These are phyloP conservation scores for Chenopodium quinoa DNA, from an alignment of 148 eudicot species.

Conservation along the genomic window DNA sequence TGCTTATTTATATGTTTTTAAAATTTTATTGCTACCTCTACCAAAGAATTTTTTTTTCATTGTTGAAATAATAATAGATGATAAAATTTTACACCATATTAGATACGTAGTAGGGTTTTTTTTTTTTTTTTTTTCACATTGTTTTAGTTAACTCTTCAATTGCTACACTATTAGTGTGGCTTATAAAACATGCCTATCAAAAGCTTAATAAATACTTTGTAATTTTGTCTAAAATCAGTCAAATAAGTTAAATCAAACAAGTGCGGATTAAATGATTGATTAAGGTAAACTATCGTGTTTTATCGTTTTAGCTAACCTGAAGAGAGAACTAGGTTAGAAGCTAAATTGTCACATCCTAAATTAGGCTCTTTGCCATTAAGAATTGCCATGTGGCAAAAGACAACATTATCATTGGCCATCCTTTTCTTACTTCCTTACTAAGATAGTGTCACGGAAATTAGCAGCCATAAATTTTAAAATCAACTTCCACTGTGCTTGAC, in stretches of 20 bases:
- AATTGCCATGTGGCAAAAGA: not conserved
- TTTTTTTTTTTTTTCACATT: too few species aligned
- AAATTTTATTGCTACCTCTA: conserved; percentile 11
- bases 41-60: not conserved
- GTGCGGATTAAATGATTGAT: not conserved
- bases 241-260: too few species aligned
- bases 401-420: conserved; percentile 14
- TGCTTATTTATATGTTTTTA: conserved; percentile 2
- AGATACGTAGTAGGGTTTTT: too few species aligned
- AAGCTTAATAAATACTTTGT: too few species aligned
- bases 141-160: too few species aligned
- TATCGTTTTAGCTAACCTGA: too few species aligned
- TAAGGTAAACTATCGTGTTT: not conserved
- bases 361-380: conserved; percentile 12
- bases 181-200: too few species aligned
- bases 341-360: not conserved
- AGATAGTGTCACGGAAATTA: conserved; percentile 25
- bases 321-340: not conserved
- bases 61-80: not conserved
- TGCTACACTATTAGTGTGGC: too few species aligned
- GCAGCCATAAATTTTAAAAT: conserved; percentile 23
- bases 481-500: conserved; percentile 12
- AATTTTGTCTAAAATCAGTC: too few species aligned
- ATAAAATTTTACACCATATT: too few species aligned
- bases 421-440: conserved; percentile 33